Evolutionary conservation across 2,329 filamentous ascomycete species (phyloP).

Genomic region (Piedraia hortae): DNA sequence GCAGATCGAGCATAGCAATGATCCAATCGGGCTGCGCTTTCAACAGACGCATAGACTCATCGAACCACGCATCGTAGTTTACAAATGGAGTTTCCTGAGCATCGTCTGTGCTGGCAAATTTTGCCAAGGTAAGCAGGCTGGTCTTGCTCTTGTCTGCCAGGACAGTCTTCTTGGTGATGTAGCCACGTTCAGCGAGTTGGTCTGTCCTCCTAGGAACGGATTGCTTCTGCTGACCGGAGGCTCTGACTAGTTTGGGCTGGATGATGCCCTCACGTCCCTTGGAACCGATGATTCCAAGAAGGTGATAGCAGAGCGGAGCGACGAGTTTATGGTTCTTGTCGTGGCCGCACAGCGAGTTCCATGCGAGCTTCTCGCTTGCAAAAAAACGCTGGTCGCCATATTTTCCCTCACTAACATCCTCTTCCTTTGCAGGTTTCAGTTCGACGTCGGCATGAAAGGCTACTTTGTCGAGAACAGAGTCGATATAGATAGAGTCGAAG

Average conservation of each 20-base stretch:
- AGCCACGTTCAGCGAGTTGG: slow-evolving; percentile 27
- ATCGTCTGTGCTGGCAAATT: slow-evolving; percentile 13
- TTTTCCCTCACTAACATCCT: too few relatives aligned
- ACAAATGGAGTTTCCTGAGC: slow-evolving; percentile 4
- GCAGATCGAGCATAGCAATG: slow-evolving; percentile 25
- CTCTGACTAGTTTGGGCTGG: slow-evolving; percentile 26
- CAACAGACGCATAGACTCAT: slow-evolving; percentile 21
- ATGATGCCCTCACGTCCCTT: slow-evolving; percentile 26
- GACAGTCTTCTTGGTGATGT: slow-evolving; percentile 29
- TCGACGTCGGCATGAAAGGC: too few relatives aligned
- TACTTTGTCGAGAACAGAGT: too few relatives aligned
- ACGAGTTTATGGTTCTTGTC: too few relatives aligned
- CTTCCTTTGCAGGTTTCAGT: too few relatives aligned
- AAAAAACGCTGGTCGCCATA: too few relatives aligned
- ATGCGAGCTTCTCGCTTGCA: too few relatives aligned
- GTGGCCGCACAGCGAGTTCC: too few relatives aligned
- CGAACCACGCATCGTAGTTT: slow-evolving; percentile 23
- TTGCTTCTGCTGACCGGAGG: slow-evolving; percentile 35
- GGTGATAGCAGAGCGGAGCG: too few relatives aligned
- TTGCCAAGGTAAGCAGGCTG: slow-evolving; percentile 27
- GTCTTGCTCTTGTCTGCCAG: slow-evolving; percentile 23
- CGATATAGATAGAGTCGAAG: too few relatives aligned
- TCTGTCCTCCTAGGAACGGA: slow-evolving; percentile 35
- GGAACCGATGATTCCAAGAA: slow-evolving; percentile 32
- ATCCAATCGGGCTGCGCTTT: slow-evolving; percentile 20